Evolutionary conservation across 2,329 filamentous ascomycete species (phyloP).

Genomic region (Verticillium dahliae): DNA sequence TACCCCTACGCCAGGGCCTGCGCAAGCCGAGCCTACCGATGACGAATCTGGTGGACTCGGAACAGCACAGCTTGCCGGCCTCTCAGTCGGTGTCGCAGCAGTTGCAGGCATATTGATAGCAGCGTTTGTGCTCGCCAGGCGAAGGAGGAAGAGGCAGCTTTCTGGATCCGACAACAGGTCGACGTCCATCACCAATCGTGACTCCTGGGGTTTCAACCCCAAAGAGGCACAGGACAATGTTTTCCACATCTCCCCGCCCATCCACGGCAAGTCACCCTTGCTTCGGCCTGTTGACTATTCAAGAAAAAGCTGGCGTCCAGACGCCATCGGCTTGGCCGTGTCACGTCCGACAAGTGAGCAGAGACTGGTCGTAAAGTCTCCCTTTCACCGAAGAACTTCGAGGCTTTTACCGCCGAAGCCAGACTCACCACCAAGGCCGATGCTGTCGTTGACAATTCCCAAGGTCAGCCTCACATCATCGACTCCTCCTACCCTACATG

Average conservation of each 20-base stretch:
- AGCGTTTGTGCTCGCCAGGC: background rate
- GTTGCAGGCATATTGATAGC: slow-evolving; percentile 2
- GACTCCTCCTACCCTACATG: slow-evolving; percentile 1
- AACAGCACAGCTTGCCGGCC: slow-evolving; percentile 9
- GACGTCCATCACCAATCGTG: background rate
- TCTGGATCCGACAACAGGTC: background rate
- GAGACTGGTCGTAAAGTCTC: background rate
- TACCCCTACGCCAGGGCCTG: slow-evolving; percentile 2
- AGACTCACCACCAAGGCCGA: slow-evolving; percentile 27
- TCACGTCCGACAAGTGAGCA: slow-evolving; percentile 23
- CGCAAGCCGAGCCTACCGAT: slow-evolving; percentile 5
- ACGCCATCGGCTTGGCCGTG: slow-evolving; percentile 38
- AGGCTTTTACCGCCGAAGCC: slow-evolving; percentile 36
- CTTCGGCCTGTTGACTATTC: slow-evolving; percentile 9
- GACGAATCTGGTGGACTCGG: slow-evolving; percentile 4
- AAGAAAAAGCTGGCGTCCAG: slow-evolving; percentile 22
- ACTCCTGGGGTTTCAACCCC: background rate
- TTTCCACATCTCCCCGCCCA: slow-evolving; percentile 35
- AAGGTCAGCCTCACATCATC: slow-evolving; percentile 5
- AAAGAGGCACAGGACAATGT: slow-evolving; percentile 11
- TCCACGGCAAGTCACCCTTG: slow-evolving; percentile 20
- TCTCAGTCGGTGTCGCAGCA: slow-evolving; percentile 9
- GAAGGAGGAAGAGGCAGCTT: background rate
- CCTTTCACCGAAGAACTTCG: slow-evolving; percentile 25
- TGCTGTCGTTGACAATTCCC: slow-evolving; percentile 33